Conservation (phyloP, 495 filamentous ascomycete genomes). For the Pyronema omphalodes region DNA sequence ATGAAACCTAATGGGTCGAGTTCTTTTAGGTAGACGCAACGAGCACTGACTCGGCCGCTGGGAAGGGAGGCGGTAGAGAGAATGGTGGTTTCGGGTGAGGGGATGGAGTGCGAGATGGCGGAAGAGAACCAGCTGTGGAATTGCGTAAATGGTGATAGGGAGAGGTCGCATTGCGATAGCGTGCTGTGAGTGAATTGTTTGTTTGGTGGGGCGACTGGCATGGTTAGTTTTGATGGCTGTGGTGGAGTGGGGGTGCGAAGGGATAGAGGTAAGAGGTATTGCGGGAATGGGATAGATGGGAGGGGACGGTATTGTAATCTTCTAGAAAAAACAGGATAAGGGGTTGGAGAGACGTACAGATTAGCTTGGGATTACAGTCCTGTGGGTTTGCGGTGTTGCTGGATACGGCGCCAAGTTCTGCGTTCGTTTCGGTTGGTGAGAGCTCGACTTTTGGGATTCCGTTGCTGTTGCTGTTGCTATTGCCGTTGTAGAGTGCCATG, state of each 20-base stretch:
- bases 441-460: no score
- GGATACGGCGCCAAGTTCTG: no score
- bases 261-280: no score
- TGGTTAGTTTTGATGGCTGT: conserved; percentile 9
- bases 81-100: conserved; percentile 57
- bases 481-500: no score
- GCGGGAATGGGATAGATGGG: no score
- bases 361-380: no score
- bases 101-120: conserved; percentile 40
- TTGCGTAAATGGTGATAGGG: conserved; percentile 44
- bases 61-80: conserved; percentile 76
- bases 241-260: conserved; percentile 1
- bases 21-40: conserved; percentile 84
- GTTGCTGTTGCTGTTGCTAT: no score
- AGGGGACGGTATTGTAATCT: no score
- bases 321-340: no score
- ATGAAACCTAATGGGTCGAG: conserved; percentile 66
- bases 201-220: conserved; percentile 32
- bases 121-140: conserved; percentile 75
- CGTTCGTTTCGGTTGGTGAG: no score
- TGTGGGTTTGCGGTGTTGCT: no score
- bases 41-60: conserved; percentile 62
- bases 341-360: no score
- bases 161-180: conserved; percentile 36
- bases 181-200: conserved; percentile 42